phyloP scores from a whole-genome alignment of 768 basidiomycete genomes.

The Hydnum rufescens region DNA sequence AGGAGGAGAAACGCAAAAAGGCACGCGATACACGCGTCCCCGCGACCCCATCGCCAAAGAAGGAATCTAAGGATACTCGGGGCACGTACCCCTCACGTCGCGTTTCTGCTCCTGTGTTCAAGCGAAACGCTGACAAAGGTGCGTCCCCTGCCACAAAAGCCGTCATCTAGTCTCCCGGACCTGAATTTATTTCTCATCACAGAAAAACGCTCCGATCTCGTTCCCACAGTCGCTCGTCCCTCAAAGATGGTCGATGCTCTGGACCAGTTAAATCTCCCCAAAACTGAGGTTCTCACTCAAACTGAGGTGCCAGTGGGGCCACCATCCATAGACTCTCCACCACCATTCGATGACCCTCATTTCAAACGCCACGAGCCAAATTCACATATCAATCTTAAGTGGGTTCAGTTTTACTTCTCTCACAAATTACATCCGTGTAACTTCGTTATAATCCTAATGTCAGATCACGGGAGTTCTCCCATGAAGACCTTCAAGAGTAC shows the following conservation, averaged over 20 bases:
- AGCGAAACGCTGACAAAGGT: background rate
- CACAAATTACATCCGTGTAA: constrained; percentile 4
- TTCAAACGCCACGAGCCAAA: constrained; percentile 79
- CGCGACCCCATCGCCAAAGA: background rate
- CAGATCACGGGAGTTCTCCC: constrained; percentile 53
- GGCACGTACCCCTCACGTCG: background rate
- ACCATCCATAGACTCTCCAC: constrained; percentile 13
- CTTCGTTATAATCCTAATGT: constrained; percentile 1
- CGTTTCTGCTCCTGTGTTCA: background rate
- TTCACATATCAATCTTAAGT: constrained; percentile 72
- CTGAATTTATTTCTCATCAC: background rate
- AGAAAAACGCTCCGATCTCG: background rate
- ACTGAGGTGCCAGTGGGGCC: background rate
- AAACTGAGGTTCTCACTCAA: background rate
- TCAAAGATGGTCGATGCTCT: background rate
- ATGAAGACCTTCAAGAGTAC: constrained; percentile 64
- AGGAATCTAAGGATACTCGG: background rate
- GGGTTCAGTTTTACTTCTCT: constrained; percentile 17
- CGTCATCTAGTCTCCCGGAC: background rate
- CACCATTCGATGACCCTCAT: constrained; percentile 49
- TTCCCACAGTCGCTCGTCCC: background rate
- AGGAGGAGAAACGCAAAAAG: background rate
- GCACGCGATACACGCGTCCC: background rate
- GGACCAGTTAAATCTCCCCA: background rate
- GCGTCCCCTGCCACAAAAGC: background rate